Conservation (phyloP, 2,329 filamentous ascomycete species). For the Fusarium sp. region DNA sequence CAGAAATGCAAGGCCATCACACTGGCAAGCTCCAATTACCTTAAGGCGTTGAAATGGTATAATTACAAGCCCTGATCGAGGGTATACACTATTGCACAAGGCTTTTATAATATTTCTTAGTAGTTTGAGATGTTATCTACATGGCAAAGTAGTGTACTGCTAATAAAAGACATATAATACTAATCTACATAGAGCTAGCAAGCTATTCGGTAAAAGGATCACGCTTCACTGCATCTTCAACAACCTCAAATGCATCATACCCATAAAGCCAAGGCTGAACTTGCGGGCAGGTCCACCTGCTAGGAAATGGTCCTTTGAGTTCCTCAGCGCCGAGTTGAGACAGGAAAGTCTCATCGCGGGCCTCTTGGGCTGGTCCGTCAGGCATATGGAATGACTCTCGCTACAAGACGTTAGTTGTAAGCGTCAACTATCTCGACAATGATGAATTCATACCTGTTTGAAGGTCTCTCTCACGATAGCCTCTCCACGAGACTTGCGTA, state of each 20-base stretch:
- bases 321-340: background rate
- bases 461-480: constrained; percentile 71
- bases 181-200: accelerated
- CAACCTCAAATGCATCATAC: background rate
- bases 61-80: no score
- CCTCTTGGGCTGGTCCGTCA: background rate
- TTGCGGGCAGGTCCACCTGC: background rate
- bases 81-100: no score
- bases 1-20: background rate
- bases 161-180: no score
- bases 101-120: no score
- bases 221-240: background rate
- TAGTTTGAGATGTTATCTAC: no score
- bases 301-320: background rate
- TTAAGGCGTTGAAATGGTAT: no score
- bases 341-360: background rate
- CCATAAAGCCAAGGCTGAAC: background rate
- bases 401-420: constrained; percentile 40
- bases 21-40: no score
- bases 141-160: no score
- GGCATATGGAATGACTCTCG: constrained; percentile 62
- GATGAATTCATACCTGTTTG: constrained; percentile 45
- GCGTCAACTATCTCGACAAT: background rate
- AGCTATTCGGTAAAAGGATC: background rate
- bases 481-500: constrained; percentile 60